Evolutionary conservation across 2,329 filamentous ascomycete genomes (phyloP).

Genomic region (Cordyceps cateniannulata): DNA sequence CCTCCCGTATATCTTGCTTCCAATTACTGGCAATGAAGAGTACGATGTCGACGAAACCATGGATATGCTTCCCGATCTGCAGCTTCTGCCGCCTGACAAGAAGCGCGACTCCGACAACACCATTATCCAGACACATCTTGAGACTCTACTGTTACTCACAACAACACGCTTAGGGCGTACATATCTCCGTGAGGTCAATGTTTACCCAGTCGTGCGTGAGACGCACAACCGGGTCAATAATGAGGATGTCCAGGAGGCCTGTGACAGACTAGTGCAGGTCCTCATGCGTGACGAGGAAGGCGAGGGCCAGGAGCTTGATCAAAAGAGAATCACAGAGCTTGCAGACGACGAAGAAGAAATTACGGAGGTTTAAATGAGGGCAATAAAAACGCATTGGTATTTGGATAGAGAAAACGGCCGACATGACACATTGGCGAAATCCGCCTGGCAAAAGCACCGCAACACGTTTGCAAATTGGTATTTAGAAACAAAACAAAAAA

Average conservation of each 20-base stretch:
- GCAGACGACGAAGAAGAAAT: slow-evolving; percentile 48
- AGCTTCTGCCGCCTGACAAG: slow-evolving; percentile 86
- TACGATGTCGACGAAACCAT: slow-evolving; percentile 81
- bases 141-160: slow-evolving; percentile 78
- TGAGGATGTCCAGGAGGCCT: slow-evolving; percentile 75
- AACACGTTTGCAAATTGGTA: not conserved
- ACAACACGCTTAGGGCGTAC: slow-evolving; percentile 72
- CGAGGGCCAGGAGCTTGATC: slow-evolving; percentile 29
- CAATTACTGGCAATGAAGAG: slow-evolving; percentile 81
- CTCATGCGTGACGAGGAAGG: slow-evolving; percentile 70
- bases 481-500: not conserved
- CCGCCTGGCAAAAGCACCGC: not conserved
- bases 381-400: not conserved
- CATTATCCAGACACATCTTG: slow-evolving; percentile 81
- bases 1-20: slow-evolving; percentile 80
- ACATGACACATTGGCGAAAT: not conserved
- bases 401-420: not conserved
- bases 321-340: slow-evolving; percentile 39
- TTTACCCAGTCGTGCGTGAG: slow-evolving; percentile 86
- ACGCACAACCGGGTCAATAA: slow-evolving; percentile 72
- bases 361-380: slow-evolving; percentile 40
- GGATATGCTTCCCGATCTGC: slow-evolving; percentile 82
- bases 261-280: slow-evolving; percentile 84
- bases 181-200: slow-evolving; percentile 65
- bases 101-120: slow-evolving; percentile 67